Evolutionary conservation across 176 grass and related monocot species (phyloP), one percentile per base, ranked within the genome.

Genomic region (Cenchrus purpureus): DNA sequence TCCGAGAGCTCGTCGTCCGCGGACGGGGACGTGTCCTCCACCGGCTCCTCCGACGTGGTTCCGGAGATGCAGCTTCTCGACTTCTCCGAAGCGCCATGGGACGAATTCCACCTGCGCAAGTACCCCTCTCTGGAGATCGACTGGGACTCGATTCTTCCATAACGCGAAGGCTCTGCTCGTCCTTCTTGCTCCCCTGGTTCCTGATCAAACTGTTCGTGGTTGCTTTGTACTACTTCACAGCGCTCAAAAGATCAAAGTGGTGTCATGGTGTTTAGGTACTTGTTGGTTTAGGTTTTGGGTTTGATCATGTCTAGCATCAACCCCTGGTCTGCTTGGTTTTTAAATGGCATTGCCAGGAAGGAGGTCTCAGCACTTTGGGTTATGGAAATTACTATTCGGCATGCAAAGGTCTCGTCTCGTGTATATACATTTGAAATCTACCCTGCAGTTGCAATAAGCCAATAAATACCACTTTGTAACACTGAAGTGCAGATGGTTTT

Each of bases 101-200:
- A 98, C 73, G 96, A 97, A 76, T 83, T 93, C 73, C 28, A 81
- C 58, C 83, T 98, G 69, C 60, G 56, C 73, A 98, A 98, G 68
- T 98, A 98, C 71, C 96, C 96, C 0, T 98, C 96, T 12, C 89
- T 90, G 86, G 96, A 98, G 87, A 98, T 98, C 74, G 96, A 98
- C 16, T 98, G 96, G 96, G 96, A 98, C 55, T 78, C 89, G 0
- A 95, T 98, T 49, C 94, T 98, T 77, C 82, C 91, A 53, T 93
- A 65, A 89, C 25, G 31, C 78, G 10, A 51, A 48, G 78, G 48
- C 74, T 82, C 25, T 60, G 80, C 66, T 48, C 52, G 42, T 7
- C 52, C 67, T 9, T 17, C n/a, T 32, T n/a, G 62, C 14, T 31
- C 29, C 72, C 13, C n/a, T 65, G 76, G 82, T 57, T 62, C 73